Conservation (phyloP, 192 early-diverging fungal species). For the Coemansia sp. region DNA sequence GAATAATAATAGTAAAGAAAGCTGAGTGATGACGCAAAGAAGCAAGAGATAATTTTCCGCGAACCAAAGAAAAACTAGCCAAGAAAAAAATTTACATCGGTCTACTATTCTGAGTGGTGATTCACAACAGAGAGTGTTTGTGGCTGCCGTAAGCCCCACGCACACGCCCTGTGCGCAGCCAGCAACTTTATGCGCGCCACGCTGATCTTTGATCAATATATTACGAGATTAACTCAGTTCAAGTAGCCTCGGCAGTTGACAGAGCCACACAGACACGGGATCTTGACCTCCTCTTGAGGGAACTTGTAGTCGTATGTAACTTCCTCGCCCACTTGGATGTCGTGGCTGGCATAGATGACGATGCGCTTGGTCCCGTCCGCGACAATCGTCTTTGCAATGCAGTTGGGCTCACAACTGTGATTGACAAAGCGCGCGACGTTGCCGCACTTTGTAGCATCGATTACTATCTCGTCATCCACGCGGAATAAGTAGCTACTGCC, state of each 20-base stretch:
- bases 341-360: conserved; percentile 96
- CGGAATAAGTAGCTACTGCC: conserved; percentile 95
- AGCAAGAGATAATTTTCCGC: neutral
- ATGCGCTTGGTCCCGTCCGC: conserved; percentile 93
- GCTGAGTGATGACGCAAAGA: neutral
- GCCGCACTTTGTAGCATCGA: conserved; percentile 97
- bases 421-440: conserved; percentile 98
- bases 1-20: neutral
- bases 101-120: neutral
- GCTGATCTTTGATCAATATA: neutral
- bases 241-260: conserved; percentile 78
- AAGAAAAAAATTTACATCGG: neutral
- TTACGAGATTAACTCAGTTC: conserved; percentile 52
- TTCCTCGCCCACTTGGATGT: conserved; percentile 94
- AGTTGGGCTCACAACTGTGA: conserved; percentile 99
- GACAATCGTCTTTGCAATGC: conserved; percentile 92
- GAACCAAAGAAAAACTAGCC: neutral
- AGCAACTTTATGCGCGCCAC: conserved; percentile 5
- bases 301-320: conserved; percentile 99
- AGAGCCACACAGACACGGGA: conserved; percentile 96
- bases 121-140: neutral
- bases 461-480: conserved; percentile 91
- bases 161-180: conserved; percentile 10
- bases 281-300: conserved; percentile 67
- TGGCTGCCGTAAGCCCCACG: conserved; percentile 1